phyloP scores from a whole-genome alignment of 768 basidiomycete species.

The Russula dissimulans region DNA sequence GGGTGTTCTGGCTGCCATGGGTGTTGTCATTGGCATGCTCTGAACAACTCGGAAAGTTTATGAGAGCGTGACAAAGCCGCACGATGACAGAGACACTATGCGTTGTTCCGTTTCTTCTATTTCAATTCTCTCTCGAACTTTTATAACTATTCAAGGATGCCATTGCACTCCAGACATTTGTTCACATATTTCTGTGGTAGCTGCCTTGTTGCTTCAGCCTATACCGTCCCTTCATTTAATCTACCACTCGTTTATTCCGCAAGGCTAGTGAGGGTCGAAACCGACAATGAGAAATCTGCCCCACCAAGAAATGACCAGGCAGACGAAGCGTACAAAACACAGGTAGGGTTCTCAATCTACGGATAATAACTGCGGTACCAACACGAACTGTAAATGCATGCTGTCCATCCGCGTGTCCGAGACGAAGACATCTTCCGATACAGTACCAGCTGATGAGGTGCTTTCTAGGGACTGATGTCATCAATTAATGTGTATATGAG shows the following conservation, averaged over 20 bases:
- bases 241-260: conserved; percentile 6
- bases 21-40: conserved; percentile 17
- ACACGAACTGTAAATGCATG: conserved; percentile 9
- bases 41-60: neutral
- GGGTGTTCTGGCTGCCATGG: conserved; percentile 14
- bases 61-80: neutral
- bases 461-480: too few species aligned
- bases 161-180: too few species aligned
- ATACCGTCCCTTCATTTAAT: conserved; percentile 17
- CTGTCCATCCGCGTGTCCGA: conserved; percentile 19
- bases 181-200: neutral
- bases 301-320: conserved; percentile 13
- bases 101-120: neutral
- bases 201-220: neutral
- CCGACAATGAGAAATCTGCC: neutral
- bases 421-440: neutral
- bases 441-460: too few species aligned
- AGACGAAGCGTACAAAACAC: conserved; percentile 8
- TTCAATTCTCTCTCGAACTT: neutral
- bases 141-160: neutral
- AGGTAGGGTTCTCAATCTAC: neutral
- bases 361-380: conserved; percentile 16
- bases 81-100: conserved; percentile 1
- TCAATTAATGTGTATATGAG: too few species aligned
- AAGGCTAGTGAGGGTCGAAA: neutral